A percentile compares a stretch with the other conserved stretches of the same genome.
Conservation (phyloP, 2,329 filamentous ascomycete genomes). For the Neodidymelliopsis sp. region DNA sequence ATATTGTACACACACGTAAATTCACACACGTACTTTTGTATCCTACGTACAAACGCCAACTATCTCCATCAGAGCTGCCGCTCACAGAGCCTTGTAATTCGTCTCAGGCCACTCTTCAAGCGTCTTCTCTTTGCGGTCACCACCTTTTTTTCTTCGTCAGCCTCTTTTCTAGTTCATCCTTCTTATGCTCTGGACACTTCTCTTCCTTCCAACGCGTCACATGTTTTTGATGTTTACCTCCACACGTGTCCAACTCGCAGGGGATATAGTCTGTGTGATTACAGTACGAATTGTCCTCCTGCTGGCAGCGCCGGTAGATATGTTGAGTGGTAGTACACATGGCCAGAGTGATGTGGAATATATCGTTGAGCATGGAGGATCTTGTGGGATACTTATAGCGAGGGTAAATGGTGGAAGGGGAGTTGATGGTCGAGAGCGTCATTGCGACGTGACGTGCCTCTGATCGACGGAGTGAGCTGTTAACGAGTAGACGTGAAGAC, state of each 20-base stretch:
- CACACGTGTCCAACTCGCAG: slow-evolving; percentile 2
- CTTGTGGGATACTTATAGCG: not conserved
- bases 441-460: no score
- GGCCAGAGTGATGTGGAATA: not conserved
- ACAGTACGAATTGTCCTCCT: not conserved
- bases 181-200: not conserved
- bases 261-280: not conserved
- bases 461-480: no score
- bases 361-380: not conserved
- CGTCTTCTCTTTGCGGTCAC: not conserved
- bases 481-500: no score
- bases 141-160: no score
- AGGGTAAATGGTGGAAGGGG: no score
- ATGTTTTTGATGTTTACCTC: not conserved
- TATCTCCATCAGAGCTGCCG: no score
- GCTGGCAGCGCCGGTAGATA: slow-evolving; percentile 2
- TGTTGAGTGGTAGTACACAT: slow-evolving; percentile 3
- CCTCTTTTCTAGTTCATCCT: not conserved
- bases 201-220: not conserved
- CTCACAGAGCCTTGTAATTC: not conserved
- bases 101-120: not conserved
- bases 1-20: no score
- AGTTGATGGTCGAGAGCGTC: no score
- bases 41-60: no score
- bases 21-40: no score